Conservation (phyloP, 805 yeast species). For the Ogataea trehalophila region DNA sequence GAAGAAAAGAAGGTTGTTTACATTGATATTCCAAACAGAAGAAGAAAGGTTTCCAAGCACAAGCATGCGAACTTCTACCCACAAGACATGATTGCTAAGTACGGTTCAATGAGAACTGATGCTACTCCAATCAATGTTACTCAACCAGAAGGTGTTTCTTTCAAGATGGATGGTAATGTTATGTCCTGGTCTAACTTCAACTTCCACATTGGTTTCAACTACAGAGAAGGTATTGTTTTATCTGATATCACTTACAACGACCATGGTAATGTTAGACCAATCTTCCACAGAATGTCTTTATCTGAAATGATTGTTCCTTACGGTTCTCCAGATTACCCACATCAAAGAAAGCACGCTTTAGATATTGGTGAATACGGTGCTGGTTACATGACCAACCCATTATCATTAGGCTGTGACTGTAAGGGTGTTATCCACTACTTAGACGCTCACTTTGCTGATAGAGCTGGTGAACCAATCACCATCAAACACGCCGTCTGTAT, state of each 20-base stretch:
- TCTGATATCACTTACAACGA: slow-evolving; percentile 71
- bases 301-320: slow-evolving; percentile 85
- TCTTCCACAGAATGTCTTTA: slow-evolving; percentile 74
- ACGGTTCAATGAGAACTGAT: slow-evolving; percentile 60
- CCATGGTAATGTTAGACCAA: slow-evolving; percentile 66
- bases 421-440: slow-evolving; percentile 80
- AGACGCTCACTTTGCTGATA: slow-evolving; percentile 71
- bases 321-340: slow-evolving; percentile 75
- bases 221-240: slow-evolving; percentile 79
- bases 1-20: slow-evolving; percentile 62
- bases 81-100: slow-evolving; percentile 53
- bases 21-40: slow-evolving; percentile 70
- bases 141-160: slow-evolving; percentile 82
- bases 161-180: slow-evolving; percentile 61
- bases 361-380: slow-evolving; percentile 89
- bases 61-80: slow-evolving; percentile 71
- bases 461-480: slow-evolving; percentile 64
- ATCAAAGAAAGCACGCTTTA: slow-evolving; percentile 80
- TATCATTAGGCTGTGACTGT: slow-evolving; percentile 78
- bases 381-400: slow-evolving; percentile 78
- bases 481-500: slow-evolving; percentile 76
- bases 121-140: slow-evolving; percentile 64
- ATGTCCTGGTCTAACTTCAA: slow-evolving; percentile 76
- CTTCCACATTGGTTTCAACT: slow-evolving; percentile 78
- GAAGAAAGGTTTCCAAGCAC: slow-evolving; percentile 65